Base-by-base conservation (phyloP, 78 protist genomes). In the Dictyostelium firmibasis region DNA sequence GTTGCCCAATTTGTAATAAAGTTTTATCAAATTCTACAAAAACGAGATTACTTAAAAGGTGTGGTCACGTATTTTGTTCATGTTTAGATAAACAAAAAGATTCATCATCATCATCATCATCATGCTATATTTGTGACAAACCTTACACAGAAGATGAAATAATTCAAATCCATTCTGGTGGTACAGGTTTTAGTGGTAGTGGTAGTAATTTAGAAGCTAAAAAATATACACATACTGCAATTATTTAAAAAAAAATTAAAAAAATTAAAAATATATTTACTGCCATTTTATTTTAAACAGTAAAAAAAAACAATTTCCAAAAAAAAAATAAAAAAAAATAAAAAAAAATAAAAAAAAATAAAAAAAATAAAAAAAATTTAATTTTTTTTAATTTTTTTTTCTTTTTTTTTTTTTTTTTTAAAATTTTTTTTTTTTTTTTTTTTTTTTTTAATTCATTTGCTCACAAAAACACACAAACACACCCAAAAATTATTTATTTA, bases 51-150 rank as follows among this genome's bases (percentile, higher is more conserved):
- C 36, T 89, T 23, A 89, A 89, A 77, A n/a, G 78, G 82, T 89
- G 94, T 89, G 94, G 94, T 64, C 94, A 89, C 47, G 94, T 81
- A 25, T 81, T 67, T 67, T 89, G 94, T 53, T 50, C 81, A 1
- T 35, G 92, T 33, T 25, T 44, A 31, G 35, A 57, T 50, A 9
- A 87, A 87, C 20, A 25, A 9, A 43, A 77, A 85, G 41, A 16
- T 3, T 25, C 11, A 8, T 9, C 81, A 43, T 47, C 72, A 4
- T 13, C 38, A 10, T 3, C 7, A 36, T 10, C 4, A 44, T 7
- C 16, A 62, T 87, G 93, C 11, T 87, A 44, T 57, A 44, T 62
- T 8, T 89, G 94, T 89, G 35, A 33, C 4, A 89, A 89, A 47
- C 81, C 70, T 8, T 89, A 50, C 14, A 43, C 70, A 3, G 18